Percentiles rank a stretch among this genome's conserved stretches.
Conservation (phyloP, 345 rosid species). For the Durio zibethinus region DNA sequence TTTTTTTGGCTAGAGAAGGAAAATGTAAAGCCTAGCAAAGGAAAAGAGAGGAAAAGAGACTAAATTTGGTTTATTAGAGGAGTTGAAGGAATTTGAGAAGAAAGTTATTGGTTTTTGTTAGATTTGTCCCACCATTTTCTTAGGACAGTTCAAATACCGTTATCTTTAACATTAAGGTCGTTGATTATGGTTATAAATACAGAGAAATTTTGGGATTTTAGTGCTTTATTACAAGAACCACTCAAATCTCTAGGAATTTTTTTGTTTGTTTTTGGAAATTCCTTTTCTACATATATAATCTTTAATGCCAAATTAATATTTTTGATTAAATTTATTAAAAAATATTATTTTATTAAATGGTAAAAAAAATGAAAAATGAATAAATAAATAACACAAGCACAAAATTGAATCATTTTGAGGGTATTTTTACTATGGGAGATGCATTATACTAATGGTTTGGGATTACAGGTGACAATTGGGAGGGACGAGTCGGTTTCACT, state of each 20-base stretch:
- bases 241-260: background rate
- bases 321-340: no score
- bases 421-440: no score
- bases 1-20: background rate
- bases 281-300: background rate
- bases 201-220: background rate
- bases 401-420: no score
- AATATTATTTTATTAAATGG: background rate
- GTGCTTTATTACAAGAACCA: background rate
- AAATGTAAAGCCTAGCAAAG: slow-evolving; percentile 15
- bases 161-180: background rate
- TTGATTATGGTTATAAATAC: background rate
- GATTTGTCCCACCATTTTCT: slow-evolving; percentile 25
- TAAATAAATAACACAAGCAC: no score
- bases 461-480: no score
- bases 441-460: no score
- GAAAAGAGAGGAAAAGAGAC: background rate
- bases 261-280: background rate
- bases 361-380: background rate
- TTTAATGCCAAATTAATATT: background rate
- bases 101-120: slow-evolving; percentile 9
- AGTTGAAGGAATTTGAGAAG: slow-evolving; percentile 7
- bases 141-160: slow-evolving; percentile 14
- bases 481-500: no score
- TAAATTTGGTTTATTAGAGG: slow-evolving; percentile 18